Percentiles rank a stretch among this genome's conserved stretches.
Conservation (phyloP, 192 early-diverging fungal genomes). For the Coemansia sp. region DNA sequence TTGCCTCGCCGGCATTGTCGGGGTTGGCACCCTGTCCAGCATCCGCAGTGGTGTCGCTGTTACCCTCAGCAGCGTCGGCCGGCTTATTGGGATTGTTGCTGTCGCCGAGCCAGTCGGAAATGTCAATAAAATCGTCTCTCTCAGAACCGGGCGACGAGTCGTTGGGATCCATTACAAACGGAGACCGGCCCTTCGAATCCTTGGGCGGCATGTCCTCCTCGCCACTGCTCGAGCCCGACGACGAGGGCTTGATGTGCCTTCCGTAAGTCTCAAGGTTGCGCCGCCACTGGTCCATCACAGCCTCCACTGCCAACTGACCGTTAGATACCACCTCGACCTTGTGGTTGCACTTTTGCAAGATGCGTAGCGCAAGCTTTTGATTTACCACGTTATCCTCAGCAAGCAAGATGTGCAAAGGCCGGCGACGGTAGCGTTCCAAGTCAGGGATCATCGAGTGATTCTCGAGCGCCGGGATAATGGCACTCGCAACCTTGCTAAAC, state of each 20-base stretch:
- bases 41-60: not conserved
- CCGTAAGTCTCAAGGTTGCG: slow-evolving; percentile 42
- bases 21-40: not conserved
- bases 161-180: slow-evolving; percentile 29
- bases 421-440: slow-evolving; percentile 61
- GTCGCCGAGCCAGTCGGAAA: not conserved
- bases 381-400: slow-evolving; percentile 90
- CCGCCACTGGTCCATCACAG: slow-evolving; percentile 58
- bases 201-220: slow-evolving; percentile 13
- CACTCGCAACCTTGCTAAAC: slow-evolving; percentile 65
- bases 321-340: slow-evolving; percentile 76
- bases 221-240: slow-evolving; percentile 17
- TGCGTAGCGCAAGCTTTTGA: slow-evolving; percentile 76
- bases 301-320: slow-evolving; percentile 78
- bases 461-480: slow-evolving; percentile 73
- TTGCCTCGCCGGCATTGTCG: not conserved
- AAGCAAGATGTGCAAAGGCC: slow-evolving; percentile 73
- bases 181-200: slow-evolving; percentile 15
- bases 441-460: slow-evolving; percentile 63
- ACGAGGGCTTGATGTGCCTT: slow-evolving; percentile 18
- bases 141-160: slow-evolving; percentile 28
- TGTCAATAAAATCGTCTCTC: slow-evolving; percentile 10
- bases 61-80: not conserved
- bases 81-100: not conserved
- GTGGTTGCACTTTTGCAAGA: slow-evolving; percentile 76